Evolutionary conservation across 352 stramenopile genomes (phyloP).

Genomic region (Thraustochytrium sp.): DNA sequence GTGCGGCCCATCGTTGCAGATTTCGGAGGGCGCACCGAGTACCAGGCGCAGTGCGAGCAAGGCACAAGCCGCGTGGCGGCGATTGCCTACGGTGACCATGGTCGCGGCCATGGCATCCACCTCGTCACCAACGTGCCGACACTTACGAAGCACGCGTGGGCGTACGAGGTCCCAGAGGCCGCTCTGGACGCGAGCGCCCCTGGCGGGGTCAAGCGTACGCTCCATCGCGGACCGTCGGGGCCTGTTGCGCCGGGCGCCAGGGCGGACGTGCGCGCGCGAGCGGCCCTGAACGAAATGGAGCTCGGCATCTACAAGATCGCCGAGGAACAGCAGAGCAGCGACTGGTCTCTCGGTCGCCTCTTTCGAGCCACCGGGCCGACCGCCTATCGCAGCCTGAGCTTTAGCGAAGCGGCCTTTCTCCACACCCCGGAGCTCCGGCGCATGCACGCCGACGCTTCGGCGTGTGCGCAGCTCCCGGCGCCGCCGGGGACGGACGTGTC

Average conservation of each 20-base stretch:
- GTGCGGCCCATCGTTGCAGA: too few relatives aligned
- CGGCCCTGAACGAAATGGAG: neutral
- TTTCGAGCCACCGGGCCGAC: too few relatives aligned
- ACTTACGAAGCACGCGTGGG: neutral
- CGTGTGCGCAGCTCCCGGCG: too few relatives aligned
- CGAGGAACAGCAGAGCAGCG: neutral
- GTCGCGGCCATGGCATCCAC: too few relatives aligned
- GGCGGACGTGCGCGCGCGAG: neutral
- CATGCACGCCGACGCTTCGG: too few relatives aligned
- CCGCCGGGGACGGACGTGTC: too few relatives aligned
- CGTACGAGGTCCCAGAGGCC: neutral
- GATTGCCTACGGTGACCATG: neutral
- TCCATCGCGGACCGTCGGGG: neutral
- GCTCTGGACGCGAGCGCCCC: neutral
- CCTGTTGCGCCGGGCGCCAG: neutral
- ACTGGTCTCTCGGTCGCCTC: neutral
- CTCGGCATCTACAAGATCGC: too few relatives aligned
- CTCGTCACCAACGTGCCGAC: neutral
- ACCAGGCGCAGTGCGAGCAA: neutral
- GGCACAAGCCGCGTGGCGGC: too few relatives aligned
- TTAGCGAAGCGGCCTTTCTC: too few relatives aligned
- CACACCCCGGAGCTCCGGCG: too few relatives aligned
- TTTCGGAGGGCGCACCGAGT: too few relatives aligned
- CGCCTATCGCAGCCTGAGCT: too few relatives aligned
- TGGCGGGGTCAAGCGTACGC: neutral